phyloP scores from a whole-genome alignment of 768 basidiomycete species.

The Collybia sp. region DNA sequence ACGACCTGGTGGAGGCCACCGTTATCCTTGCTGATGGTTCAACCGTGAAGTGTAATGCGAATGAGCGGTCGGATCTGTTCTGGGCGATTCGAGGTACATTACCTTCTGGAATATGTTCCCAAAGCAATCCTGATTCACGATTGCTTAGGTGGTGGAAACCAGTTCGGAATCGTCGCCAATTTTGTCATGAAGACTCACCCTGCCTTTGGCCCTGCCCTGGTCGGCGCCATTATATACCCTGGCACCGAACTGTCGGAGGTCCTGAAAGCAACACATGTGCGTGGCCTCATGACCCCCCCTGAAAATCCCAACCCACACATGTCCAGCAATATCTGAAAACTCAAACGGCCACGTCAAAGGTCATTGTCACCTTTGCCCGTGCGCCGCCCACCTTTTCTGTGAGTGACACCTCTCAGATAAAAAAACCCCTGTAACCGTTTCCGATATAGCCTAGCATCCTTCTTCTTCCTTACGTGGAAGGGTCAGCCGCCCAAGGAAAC shows the following conservation, averaged over 20 bases:
- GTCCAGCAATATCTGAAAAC: slow-evolving; percentile 3
- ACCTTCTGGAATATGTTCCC: neutral
- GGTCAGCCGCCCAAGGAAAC: slow-evolving; percentile 5
- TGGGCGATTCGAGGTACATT: slow-evolving; percentile 20
- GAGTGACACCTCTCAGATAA: neutral
- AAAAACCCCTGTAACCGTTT: neutral
- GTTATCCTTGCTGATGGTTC: slow-evolving; percentile 16
- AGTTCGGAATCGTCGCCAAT: slow-evolving; percentile 17
- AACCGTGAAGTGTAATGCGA: slow-evolving; percentile 10
- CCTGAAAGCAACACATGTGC: slow-evolving; percentile 5
- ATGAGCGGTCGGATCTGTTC: slow-evolving; percentile 17
- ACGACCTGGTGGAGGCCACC: slow-evolving; percentile 15
- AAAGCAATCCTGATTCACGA: neutral
- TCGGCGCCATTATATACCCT: slow-evolving; percentile 9
- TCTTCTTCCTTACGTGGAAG: slow-evolving; percentile 13
- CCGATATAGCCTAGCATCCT: slow-evolving; percentile 7
- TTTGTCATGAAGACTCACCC: slow-evolving; percentile 11
- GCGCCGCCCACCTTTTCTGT: slow-evolving; percentile 6
- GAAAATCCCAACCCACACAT: neutral
- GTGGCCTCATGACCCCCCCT: neutral
- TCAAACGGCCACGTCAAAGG: slow-evolving; percentile 2
- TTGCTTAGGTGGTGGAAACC: slow-evolving; percentile 13
- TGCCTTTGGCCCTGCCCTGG: slow-evolving; percentile 2
- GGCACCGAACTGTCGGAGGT: slow-evolving; percentile 8
- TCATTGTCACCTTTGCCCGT: slow-evolving; percentile 6